These are phyloP conservation scores for Bipolaris bicolor DNA, from an alignment of 2,329 filamentous ascomycete genomes.

Conservation along the genomic window DNA sequence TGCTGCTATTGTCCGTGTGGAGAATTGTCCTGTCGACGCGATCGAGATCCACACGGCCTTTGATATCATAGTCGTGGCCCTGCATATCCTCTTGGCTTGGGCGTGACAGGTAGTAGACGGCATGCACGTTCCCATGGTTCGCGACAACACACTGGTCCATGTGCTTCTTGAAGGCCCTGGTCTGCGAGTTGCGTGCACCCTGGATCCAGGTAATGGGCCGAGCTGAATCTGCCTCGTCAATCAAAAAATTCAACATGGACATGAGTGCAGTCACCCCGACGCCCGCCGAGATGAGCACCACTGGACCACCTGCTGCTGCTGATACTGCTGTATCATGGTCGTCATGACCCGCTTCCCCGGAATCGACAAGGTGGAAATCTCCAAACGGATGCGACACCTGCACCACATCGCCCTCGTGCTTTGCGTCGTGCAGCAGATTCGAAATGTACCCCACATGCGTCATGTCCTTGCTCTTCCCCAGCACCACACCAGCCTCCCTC, in stretches of 20 bases:
- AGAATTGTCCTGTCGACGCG: conserved; percentile 63
- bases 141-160: conserved; percentile 54
- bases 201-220: conserved; percentile 69
- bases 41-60: conserved; percentile 64
- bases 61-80: conserved; percentile 65
- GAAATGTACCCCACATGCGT: conserved; percentile 70
- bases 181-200: conserved; percentile 58
- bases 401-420: conserved; percentile 66
- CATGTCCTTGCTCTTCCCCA: conserved; percentile 54
- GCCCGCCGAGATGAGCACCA: conserved; percentile 71
- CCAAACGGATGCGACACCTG: conserved; percentile 69
- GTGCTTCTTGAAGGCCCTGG: conserved; percentile 63
- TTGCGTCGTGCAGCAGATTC: conserved; percentile 69
- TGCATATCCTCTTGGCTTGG: conserved; percentile 52
- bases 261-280: conserved; percentile 72
- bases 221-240: conserved; percentile 27
- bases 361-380: conserved; percentile 65
- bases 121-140: conserved; percentile 56
- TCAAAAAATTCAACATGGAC: conserved; percentile 66
- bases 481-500: conserved; percentile 63
- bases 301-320: conserved; percentile 46
- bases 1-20: conserved; percentile 59
- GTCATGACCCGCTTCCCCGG: conserved; percentile 49
- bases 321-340: background rate
- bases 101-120: conserved; percentile 64